Evolutionary conservation across 768 basidiomycete genomes (phyloP).

Genomic region (Filobasidium wieringae): DNA sequence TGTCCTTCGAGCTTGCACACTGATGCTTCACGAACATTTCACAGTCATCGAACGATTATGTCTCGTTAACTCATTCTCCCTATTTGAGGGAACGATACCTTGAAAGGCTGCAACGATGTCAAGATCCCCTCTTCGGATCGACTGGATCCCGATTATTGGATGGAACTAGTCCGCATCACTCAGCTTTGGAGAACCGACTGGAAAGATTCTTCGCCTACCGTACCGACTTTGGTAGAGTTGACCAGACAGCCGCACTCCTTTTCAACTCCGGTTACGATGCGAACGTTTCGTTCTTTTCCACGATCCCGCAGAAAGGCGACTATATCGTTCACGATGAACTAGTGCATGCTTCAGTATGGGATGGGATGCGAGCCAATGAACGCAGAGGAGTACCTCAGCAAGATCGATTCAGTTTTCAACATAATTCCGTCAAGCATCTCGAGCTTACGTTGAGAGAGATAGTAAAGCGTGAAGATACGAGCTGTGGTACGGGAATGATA

Average conservation of each 20-base stretch:
- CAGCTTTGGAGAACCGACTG: slow-evolving; percentile 58
- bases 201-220: slow-evolving; percentile 48
- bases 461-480: slow-evolving; percentile 13
- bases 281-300: slow-evolving; percentile 74
- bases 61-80: slow-evolving; percentile 59
- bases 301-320: slow-evolving; percentile 66
- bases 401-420: slow-evolving; percentile 49
- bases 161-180: slow-evolving; percentile 55
- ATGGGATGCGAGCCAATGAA: slow-evolving; percentile 59
- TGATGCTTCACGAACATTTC: not conserved
- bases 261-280: slow-evolving; percentile 93
- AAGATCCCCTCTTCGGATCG: slow-evolving; percentile 57
- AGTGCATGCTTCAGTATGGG: slow-evolving; percentile 83
- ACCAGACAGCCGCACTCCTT: slow-evolving; percentile 47
- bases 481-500: slow-evolving; percentile 43
- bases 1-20: not conserved
- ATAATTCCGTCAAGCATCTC: slow-evolving; percentile 57
- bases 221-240: not conserved
- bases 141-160: slow-evolving; percentile 79
- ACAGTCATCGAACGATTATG: slow-evolving; percentile 77
- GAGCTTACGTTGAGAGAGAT: slow-evolving; percentile 44
- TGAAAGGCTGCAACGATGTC: slow-evolving; percentile 45
- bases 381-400: slow-evolving; percentile 31
- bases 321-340: slow-evolving; percentile 70
- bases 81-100: slow-evolving; percentile 53